phyloP scores from a whole-genome alignment of 768 basidiomycete species.

The Nidularia pulvinata region DNA sequence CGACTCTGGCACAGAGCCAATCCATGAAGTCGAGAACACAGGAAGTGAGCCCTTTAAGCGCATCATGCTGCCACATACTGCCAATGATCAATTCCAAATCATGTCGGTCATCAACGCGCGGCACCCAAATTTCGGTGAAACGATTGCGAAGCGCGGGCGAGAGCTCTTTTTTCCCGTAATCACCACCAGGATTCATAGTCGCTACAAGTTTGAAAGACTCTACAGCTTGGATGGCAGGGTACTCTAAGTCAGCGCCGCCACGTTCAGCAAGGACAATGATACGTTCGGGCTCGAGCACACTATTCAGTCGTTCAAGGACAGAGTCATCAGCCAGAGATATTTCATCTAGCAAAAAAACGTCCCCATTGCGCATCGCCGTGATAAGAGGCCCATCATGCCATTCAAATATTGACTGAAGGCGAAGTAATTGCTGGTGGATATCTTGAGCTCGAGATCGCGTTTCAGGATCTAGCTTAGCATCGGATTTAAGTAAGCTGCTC shows the following conservation, averaged over 20 bases:
- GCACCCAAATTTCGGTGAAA: slow-evolving; percentile 99
- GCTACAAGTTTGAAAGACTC: slow-evolving; percentile 86
- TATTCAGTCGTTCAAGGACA: slow-evolving; percentile 95
- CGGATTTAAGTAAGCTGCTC: slow-evolving; percentile 19
- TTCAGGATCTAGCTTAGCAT: slow-evolving; percentile 21
- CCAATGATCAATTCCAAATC: slow-evolving; percentile 83
- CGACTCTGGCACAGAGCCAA: slow-evolving; percentile 70
- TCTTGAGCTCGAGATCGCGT: slow-evolving; percentile 30
- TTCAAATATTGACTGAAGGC: slow-evolving; percentile 82
- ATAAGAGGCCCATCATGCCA: slow-evolving; percentile 99
- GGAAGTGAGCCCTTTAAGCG: slow-evolving; percentile 53
- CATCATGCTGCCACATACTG: slow-evolving; percentile 61
- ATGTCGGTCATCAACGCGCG: slow-evolving; percentile 65
- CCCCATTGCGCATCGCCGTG: slow-evolving; percentile 84
- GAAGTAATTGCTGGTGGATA: slow-evolving; percentile 42
- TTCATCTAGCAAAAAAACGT: slow-evolving; percentile 92
- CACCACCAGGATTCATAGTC: slow-evolving; percentile 99
- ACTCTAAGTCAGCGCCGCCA: slow-evolving; percentile 72
- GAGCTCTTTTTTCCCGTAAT: slow-evolving; percentile 98
- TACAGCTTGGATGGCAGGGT: slow-evolving; percentile 65
- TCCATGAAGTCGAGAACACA: slow-evolving; percentile 75
- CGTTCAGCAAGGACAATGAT: slow-evolving; percentile 92
- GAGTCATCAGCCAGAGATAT: slow-evolving; percentile 98
- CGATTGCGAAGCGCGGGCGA: slow-evolving; percentile 96
- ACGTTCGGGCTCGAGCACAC: slow-evolving; percentile 91